These are phyloP conservation scores for Usnea hakonensis DNA, from an alignment of 495 filamentous ascomycete species.

Conservation along the genomic window DNA sequence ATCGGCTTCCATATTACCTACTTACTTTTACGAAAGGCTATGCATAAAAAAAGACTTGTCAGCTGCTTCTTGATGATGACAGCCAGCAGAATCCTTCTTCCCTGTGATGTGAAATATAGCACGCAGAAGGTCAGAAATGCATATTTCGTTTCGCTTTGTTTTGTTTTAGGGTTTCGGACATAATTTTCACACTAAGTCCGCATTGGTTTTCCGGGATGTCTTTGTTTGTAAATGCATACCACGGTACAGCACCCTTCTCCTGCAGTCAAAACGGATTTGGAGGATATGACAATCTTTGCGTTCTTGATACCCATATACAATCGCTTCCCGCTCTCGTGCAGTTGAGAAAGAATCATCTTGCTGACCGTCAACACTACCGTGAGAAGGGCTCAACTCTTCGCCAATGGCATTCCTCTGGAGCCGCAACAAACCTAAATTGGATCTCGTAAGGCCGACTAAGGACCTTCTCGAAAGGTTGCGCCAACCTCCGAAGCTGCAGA, in stretches of 20 bases:
- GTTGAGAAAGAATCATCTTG: background rate
- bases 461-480: slow-evolving; percentile 46
- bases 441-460: slow-evolving; percentile 50
- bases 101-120: background rate
- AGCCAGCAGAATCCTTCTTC: background rate
- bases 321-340: background rate
- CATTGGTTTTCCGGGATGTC: background rate
- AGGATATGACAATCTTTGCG: background rate
- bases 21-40: background rate
- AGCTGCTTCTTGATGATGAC: background rate
- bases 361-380: background rate
- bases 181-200: background rate
- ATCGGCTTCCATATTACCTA: slow-evolving; percentile 6
- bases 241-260: background rate
- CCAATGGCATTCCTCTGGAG: slow-evolving; percentile 85
- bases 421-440: slow-evolving; percentile 51
- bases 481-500: slow-evolving; percentile 36
- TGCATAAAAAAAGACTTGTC: background rate
- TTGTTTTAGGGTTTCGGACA: background rate
- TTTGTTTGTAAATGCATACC: background rate
- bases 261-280: no score
- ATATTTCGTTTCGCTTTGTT: no score
- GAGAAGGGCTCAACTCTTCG: background rate
- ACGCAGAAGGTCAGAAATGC: background rate
- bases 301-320: no score